Percentiles rank a stretch among this genome's conserved stretches.
Evolutionary conservation across 495 filamentous ascomycete species (phyloP).

Genomic region (Hypoxylon fuscum): DNA sequence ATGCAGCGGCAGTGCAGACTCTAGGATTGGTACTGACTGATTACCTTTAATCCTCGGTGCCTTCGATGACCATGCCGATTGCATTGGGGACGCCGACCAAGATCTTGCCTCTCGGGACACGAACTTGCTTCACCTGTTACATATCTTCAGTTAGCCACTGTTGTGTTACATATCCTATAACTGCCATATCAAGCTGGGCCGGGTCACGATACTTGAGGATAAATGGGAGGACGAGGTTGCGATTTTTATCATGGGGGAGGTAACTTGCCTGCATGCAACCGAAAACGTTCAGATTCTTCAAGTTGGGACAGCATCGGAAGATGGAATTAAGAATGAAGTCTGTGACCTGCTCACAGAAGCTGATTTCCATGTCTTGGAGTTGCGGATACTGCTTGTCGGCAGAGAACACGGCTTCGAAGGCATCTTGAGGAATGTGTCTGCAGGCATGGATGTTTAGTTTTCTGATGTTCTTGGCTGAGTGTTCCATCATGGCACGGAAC

Average conservation of each 20-base stretch:
- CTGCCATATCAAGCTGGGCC: too few species aligned
- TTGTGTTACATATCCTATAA: too few species aligned
- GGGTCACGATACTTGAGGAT: too few species aligned
- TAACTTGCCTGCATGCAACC: conserved; percentile 73
- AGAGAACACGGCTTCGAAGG: conserved; percentile 76
- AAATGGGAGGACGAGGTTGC: too few species aligned
- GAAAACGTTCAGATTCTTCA: conserved; percentile 81
- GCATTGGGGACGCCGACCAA: conserved; percentile 81
- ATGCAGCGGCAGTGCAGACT: not conserved
- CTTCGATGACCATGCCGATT: conserved; percentile 63
- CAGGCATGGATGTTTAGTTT: conserved; percentile 79
- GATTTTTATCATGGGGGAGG: not conserved
- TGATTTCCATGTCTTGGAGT: conserved; percentile 76
- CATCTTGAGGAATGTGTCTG: conserved; percentile 73
- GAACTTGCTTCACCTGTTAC: conserved; percentile 65
- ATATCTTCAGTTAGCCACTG: not conserved
- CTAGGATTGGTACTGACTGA: not conserved
- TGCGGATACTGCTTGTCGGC: conserved; percentile 66
- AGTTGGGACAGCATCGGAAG: conserved; percentile 74
- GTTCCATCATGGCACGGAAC: conserved; percentile 83
- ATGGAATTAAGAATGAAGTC: conserved; percentile 77
- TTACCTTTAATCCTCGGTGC: conserved; percentile 42
- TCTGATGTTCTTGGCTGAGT: conserved; percentile 71
- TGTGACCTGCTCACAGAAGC: conserved; percentile 78
- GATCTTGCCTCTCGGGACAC: conserved; percentile 75